Conservation (phyloP, 208 protist genomes). For the Wallacemonas sp. region DNA sequence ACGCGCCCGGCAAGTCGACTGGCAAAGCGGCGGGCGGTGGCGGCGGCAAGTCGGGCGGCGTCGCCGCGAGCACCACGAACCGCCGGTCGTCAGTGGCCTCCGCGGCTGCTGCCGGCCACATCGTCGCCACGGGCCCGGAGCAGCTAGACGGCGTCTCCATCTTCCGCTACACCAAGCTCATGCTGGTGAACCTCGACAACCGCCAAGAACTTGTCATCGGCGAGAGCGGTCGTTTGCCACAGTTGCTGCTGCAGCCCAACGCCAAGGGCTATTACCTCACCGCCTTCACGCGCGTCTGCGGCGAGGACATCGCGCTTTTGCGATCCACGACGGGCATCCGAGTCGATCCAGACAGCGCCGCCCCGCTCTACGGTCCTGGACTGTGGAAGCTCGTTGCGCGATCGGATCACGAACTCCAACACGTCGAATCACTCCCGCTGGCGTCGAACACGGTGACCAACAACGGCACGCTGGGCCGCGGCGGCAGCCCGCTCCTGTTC, state of each 20-base stretch:
- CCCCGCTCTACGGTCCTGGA: conserved; percentile 33
- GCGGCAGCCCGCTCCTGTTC: conserved; percentile 60
- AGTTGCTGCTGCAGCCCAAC: conserved; percentile 61
- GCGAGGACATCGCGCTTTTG: conserved; percentile 1
- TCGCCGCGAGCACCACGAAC: not conserved
- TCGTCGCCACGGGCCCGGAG: conserved; percentile 1
- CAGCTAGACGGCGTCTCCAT: conserved; percentile 24
- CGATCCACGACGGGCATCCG: not conserved
- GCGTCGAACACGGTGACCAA: conserved; percentile 37
- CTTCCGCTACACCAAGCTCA: conserved; percentile 45
- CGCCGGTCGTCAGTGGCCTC: not conserved
- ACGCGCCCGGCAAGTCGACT: conserved; percentile 19
- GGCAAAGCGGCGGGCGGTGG: conserved; percentile 10
- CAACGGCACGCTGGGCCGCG: conserved; percentile 47
- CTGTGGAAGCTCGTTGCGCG: conserved; percentile 66
- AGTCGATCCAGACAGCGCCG: not conserved
- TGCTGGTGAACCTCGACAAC: conserved; percentile 74
- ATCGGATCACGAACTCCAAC: conserved; percentile 48
- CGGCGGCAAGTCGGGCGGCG: not conserved
- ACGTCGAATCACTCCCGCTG: conserved; percentile 50
- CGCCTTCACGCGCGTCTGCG: conserved; percentile 55
- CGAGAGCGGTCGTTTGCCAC: conserved; percentile 47
- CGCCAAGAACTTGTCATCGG: conserved; percentile 32
- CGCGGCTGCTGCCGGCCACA: not conserved
- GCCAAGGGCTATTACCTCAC: conserved; percentile 79